Percentiles rank a stretch among this genome's conserved stretches.
Conservation (phyloP, 768 basidiomycete species). For the Boletus insuetus region DNA sequence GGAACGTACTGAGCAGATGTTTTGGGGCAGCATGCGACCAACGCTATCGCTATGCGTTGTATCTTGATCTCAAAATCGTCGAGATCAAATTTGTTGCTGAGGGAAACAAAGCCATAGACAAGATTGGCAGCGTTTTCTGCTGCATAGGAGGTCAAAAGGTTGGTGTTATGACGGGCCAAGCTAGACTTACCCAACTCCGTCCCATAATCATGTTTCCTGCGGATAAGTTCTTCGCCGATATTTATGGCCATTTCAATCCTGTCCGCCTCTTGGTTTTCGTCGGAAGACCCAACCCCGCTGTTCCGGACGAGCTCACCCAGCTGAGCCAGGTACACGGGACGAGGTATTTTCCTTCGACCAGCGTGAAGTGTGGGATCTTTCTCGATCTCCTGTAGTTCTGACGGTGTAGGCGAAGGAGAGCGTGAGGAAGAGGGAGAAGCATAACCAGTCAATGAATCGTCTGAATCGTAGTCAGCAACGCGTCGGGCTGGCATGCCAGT, state of each 20-base stretch:
- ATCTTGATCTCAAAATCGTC: constrained; percentile 73
- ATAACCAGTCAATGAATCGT: constrained; percentile 81
- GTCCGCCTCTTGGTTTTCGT: constrained; percentile 67
- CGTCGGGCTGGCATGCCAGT: constrained; percentile 9
- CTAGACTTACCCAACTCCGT: constrained; percentile 69
- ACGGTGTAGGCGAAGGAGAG: constrained; percentile 76
- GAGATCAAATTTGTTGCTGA: constrained; percentile 86
- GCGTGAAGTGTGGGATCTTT: constrained; percentile 80
- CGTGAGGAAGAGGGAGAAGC: constrained; percentile 63
- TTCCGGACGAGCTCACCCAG: constrained; percentile 74
- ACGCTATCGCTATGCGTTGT: constrained; percentile 73
- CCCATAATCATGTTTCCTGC: constrained; percentile 82
- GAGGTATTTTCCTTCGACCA: constrained; percentile 63
- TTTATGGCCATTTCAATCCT: constrained; percentile 77
- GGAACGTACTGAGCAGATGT: constrained; percentile 74
- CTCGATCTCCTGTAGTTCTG: constrained; percentile 79
- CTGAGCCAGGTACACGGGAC: constrained; percentile 89
- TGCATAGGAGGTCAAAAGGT: constrained; percentile 31
- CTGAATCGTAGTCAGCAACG: constrained; percentile 60
- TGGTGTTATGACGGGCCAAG: background rate
- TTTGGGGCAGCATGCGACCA: constrained; percentile 76
- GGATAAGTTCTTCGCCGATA: constrained; percentile 77
- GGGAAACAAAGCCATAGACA: constrained; percentile 62
- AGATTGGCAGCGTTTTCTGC: constrained; percentile 91
- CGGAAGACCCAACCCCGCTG: constrained; percentile 46